These are phyloP conservation scores for Stereocaulon alpinum DNA, from an alignment of 495 filamentous ascomycete genomes.

Conservation along the genomic window DNA sequence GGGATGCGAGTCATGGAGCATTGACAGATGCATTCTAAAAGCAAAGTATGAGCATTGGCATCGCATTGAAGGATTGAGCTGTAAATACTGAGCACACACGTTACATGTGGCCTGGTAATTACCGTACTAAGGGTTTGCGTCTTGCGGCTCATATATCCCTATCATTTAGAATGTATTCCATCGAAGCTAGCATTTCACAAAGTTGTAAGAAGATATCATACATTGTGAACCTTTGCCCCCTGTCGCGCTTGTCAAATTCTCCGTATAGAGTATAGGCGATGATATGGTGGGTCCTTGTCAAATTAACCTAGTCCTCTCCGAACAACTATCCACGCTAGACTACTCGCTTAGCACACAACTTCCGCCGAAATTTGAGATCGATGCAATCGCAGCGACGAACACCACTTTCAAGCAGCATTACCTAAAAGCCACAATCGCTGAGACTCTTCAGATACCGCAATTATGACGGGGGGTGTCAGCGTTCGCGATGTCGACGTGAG, in stretches of 20 bases:
- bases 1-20: constrained; percentile 63
- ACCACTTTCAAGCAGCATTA: background rate
- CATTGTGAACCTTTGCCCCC: too few species aligned
- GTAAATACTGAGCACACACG: background rate
- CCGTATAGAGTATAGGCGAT: too few species aligned
- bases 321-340: constrained; percentile 2
- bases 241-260: too few species aligned
- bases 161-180: background rate
- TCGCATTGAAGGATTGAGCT: background rate
- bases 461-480: constrained; percentile 63
- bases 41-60: background rate
- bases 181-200: too few species aligned
- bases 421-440: background rate
- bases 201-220: too few species aligned
- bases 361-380: constrained; percentile 9
- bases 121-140: background rate
- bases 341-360: constrained; percentile 6
- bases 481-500: constrained; percentile 89
- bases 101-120: background rate
- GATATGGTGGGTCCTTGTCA: too few species aligned
- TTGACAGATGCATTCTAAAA: constrained; percentile 37
- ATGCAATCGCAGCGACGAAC: background rate
- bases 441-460: constrained; percentile 41
- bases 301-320: background rate
- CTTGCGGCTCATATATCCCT: background rate